These are phyloP conservation scores for Malassezia obtusa DNA, from an alignment of 1,284 basidiomycete species.

Conservation along the genomic window DNA sequence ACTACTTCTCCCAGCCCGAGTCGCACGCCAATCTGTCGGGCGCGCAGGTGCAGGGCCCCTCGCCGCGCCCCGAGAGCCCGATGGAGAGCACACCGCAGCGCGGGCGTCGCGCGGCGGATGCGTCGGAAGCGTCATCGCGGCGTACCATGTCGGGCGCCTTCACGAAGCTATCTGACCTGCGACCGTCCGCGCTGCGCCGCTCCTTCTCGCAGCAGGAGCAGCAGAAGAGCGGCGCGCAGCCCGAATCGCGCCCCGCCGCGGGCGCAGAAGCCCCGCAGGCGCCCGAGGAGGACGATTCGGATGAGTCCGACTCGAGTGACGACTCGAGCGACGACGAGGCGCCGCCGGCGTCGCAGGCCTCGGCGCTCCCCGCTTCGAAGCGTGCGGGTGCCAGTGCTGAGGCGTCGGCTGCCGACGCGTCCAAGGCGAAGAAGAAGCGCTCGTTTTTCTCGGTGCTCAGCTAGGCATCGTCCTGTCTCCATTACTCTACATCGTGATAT, in stretches of 20 bases:
- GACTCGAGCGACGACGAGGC: conserved; percentile 6
- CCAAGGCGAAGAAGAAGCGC: conserved; percentile 15
- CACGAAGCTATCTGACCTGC: conserved; percentile 28
- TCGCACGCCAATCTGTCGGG: conserved; percentile 6
- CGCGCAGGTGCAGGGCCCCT: conserved; percentile 8
- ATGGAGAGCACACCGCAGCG: conserved; percentile 14
- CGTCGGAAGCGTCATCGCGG: background rate
- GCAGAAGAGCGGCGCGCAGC: too few species aligned
- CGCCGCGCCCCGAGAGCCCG: conserved; percentile 1
- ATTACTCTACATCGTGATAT: background rate
- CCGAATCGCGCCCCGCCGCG: too few species aligned
- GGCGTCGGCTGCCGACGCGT: background rate
- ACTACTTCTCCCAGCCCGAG: conserved; percentile 16
- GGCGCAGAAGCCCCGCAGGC: too few species aligned
- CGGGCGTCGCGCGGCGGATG: background rate
- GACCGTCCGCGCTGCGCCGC: conserved; percentile 25
- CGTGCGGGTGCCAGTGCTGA: conserved; percentile 9
- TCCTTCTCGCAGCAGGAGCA: conserved; percentile 26
- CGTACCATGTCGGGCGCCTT: conserved; percentile 19
- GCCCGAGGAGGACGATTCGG: background rate
- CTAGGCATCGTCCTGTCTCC: background rate
- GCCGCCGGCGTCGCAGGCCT: background rate
- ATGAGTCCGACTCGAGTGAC: conserved; percentile 3
- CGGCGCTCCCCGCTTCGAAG: conserved; percentile 8
- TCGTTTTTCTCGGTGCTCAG: conserved; percentile 18